Percentiles rank a stretch among this genome's conserved stretches.
These are phyloP conservation scores for Calonectria hawksworthii DNA, from an alignment of 2,329 filamentous ascomycete genomes.

Conservation along the genomic window DNA sequence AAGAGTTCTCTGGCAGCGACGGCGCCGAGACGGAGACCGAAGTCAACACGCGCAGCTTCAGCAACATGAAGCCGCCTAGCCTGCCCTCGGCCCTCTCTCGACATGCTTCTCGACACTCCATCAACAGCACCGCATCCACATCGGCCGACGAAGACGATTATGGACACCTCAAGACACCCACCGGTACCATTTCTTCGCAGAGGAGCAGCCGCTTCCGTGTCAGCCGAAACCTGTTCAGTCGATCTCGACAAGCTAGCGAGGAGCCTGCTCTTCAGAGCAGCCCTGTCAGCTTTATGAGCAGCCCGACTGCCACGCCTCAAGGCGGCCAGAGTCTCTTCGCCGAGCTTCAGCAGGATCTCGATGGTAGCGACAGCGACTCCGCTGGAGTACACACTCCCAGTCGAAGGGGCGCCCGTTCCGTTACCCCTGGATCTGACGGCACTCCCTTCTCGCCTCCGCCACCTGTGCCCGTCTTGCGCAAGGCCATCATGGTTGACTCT, in stretches of 20 bases:
- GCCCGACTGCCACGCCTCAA: constrained; percentile 64
- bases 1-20: constrained; percentile 81
- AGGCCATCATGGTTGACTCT: constrained; percentile 70
- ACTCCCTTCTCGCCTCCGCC: constrained; percentile 61
- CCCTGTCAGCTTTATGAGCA: constrained; percentile 68
- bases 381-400: constrained; percentile 69
- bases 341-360: constrained; percentile 83
- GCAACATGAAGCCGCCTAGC: constrained; percentile 57
- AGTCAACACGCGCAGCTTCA: constrained; percentile 62
- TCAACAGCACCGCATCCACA: constrained; percentile 90
- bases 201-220: constrained; percentile 78
- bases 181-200: constrained; percentile 70
- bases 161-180: constrained; percentile 72
- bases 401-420: constrained; percentile 61
- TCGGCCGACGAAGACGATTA: constrained; percentile 81
- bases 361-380: constrained; percentile 81
- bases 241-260: constrained; percentile 72
- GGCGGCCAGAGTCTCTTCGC: constrained; percentile 86
- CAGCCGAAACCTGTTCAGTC: constrained; percentile 71
- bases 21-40: constrained; percentile 95
- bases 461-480: constrained; percentile 64
- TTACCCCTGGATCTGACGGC: constrained; percentile 63
- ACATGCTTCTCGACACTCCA: constrained; percentile 74
- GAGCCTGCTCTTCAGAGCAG: constrained; percentile 71
- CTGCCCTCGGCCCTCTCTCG: constrained; percentile 53